phyloP scores from a whole-genome alignment of 108 stramenopile species.

The Aurantiochytrium sp. region DNA sequence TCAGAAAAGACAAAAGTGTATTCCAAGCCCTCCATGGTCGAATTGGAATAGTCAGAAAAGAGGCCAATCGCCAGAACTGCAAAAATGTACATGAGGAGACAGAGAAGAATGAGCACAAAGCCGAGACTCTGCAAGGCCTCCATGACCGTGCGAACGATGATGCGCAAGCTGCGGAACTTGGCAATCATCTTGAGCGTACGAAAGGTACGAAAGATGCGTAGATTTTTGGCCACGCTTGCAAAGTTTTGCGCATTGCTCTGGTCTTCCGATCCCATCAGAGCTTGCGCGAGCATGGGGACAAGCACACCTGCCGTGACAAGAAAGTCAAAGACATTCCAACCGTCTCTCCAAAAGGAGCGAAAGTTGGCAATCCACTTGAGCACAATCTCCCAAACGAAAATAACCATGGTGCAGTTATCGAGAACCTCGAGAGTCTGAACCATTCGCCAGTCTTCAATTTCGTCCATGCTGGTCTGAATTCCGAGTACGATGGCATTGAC shows the following conservation, averaged over 20 bases:
- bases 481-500: not conserved
- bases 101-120: not conserved
- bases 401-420: not conserved
- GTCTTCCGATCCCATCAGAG: not conserved
- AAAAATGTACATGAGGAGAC: constrained; percentile 13
- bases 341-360: not conserved
- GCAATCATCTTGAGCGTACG: constrained; percentile 17
- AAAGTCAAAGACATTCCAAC: constrained; percentile 1
- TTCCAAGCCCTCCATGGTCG: not conserved
- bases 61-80: constrained; percentile 6
- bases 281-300: not conserved
- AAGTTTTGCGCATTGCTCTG: not conserved
- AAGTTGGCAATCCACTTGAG: constrained; percentile 12
- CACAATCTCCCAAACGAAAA: not conserved
- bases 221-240: constrained; percentile 1
- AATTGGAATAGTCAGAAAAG: not conserved
- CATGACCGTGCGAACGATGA: not conserved
- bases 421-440: not conserved
- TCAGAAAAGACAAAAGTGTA: not conserved
- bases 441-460: not conserved
- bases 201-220: constrained; percentile 3
- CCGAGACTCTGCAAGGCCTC: constrained; percentile 13
- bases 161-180: constrained; percentile 11
- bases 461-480: not conserved
- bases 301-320: not conserved